Conservation (phyloP, 2,329 filamentous ascomycete species). For the Alternaria alternata region DNA sequence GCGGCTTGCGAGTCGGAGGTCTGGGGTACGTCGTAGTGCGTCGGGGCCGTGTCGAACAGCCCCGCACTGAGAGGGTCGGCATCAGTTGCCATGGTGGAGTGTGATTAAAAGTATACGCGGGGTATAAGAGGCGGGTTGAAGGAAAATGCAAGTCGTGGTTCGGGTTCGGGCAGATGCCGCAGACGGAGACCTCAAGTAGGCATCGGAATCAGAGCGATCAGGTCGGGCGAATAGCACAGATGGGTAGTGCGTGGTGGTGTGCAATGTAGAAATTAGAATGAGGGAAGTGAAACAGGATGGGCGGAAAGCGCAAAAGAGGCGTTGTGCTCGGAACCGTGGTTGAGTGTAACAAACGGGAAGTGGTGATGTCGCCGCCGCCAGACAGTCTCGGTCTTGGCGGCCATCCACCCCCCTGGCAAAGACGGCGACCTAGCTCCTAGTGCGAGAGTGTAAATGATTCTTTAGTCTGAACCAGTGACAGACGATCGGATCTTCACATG, state of each 20-base stretch:
- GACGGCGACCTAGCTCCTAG: constrained; percentile 4
- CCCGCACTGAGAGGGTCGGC: constrained; percentile 22
- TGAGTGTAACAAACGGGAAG: constrained; percentile 8
- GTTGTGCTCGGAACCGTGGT: constrained; percentile 5
- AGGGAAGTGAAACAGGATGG: not conserved
- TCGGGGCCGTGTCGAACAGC: constrained; percentile 18
- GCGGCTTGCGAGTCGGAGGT: constrained; percentile 52
- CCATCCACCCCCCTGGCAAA: constrained; percentile 10
- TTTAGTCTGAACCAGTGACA: not conserved
- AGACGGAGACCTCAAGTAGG: constrained; percentile 30
- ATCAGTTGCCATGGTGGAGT: constrained; percentile 34
- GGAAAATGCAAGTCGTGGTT: constrained; percentile 1
- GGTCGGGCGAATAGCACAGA: not conserved
- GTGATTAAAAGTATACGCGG: constrained; percentile 4
- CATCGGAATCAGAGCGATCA: constrained; percentile 26
- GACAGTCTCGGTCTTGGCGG: constrained; percentile 9
- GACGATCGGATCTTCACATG: not conserved
- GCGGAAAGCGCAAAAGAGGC: not conserved
- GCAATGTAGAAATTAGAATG: not conserved
- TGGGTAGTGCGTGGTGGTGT: not conserved
- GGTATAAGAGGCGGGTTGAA: constrained; percentile 1
- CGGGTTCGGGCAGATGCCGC: constrained; percentile 30
- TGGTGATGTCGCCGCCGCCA: constrained; percentile 15
- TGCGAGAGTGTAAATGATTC: not conserved
- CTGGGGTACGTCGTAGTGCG: constrained; percentile 13